Evolutionary conservation across 495 filamentous ascomycete species (phyloP).

Genomic region (Aspergillus diversus): DNA sequence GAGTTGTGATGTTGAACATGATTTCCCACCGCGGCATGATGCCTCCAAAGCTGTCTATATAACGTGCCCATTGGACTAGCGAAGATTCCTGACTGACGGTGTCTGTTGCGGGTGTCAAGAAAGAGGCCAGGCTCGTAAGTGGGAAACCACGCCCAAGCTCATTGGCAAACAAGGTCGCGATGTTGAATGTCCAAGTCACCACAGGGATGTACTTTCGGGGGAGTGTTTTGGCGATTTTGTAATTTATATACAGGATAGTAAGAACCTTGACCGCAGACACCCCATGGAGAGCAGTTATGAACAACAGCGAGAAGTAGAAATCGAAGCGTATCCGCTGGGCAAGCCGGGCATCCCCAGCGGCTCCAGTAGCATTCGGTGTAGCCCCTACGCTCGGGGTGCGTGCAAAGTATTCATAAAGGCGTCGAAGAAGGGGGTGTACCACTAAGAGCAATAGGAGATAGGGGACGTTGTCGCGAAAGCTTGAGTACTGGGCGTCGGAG

Average conservation of each 20-base stretch:
- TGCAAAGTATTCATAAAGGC: slow-evolving; percentile 60
- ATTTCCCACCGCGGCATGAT: slow-evolving; percentile 90
- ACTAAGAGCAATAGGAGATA: slow-evolving; percentile 71
- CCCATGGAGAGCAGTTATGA: slow-evolving; percentile 80
- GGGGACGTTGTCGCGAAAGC: slow-evolving; percentile 85
- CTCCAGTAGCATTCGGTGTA: slow-evolving; percentile 28
- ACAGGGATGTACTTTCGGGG: slow-evolving; percentile 68
- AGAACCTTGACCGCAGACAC: slow-evolving; percentile 83
- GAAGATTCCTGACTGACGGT: slow-evolving; percentile 35
- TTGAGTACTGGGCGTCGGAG: slow-evolving; percentile 86
- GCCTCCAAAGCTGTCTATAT: slow-evolving; percentile 77
- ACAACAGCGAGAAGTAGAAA: slow-evolving; percentile 77
- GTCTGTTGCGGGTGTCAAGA: slow-evolving; percentile 47
- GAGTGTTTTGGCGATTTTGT: slow-evolving; percentile 69
- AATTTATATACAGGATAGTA: slow-evolving; percentile 79
- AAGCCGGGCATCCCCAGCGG: slow-evolving; percentile 65
- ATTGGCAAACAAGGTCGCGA: slow-evolving; percentile 84
- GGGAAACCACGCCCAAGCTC: slow-evolving; percentile 81
- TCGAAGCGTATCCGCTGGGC: slow-evolving; percentile 85
- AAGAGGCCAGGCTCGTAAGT: slow-evolving; percentile 60
- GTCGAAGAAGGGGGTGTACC: slow-evolving; percentile 77
- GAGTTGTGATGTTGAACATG: slow-evolving; percentile 93
- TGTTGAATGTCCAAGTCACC: slow-evolving; percentile 94
- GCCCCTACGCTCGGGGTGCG: slow-evolving; percentile 13
- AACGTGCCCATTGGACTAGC: slow-evolving; percentile 60